Conservation (phyloP, 371 early-diverging fungal species). For the Lichtheimia hyalospora region DNA sequence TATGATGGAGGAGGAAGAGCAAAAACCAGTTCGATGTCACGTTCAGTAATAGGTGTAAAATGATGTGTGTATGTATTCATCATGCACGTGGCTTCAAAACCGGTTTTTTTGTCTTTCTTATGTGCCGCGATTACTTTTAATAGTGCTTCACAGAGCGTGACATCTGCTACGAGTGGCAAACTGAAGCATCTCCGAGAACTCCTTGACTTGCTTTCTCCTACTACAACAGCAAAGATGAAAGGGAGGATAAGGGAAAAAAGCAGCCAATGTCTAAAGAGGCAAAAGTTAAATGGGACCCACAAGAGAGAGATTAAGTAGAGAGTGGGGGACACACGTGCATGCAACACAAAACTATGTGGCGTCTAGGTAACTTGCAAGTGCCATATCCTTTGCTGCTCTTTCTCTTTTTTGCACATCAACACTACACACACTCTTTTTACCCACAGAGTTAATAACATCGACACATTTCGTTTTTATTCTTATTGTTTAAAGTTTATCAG, state of each 20-base stretch:
- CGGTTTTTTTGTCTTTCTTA: background rate
- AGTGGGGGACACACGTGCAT: constrained; percentile 13
- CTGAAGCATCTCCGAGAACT: constrained; percentile 1
- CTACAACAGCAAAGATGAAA: background rate
- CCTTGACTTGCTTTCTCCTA: background rate
- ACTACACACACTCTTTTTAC: background rate
- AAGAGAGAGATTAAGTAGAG: background rate
- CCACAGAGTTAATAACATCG: no score
- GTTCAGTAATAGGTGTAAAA: background rate
- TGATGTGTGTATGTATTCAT: background rate
- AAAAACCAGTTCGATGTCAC: background rate
- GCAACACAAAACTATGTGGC: constrained; percentile 17
- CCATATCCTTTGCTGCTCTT: constrained; percentile 1
- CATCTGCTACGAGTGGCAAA: constrained; percentile 1
- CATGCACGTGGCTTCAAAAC: constrained; percentile 1
- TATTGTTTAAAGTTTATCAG: background rate
- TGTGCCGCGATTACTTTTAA: constrained; percentile 1
- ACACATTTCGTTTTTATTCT: background rate
- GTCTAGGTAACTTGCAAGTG: background rate
- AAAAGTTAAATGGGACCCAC: background rate
- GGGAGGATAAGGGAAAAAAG: background rate
- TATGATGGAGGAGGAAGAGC: background rate
- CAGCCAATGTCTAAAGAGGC: background rate
- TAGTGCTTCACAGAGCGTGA: constrained; percentile 2
- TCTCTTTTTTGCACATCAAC: background rate